Percentiles rank a stretch among this genome's conserved stretches.
phyloP scores from a whole-genome alignment of 2,329 filamentous ascomycete species.

The Colletotrichum siamense region DNA sequence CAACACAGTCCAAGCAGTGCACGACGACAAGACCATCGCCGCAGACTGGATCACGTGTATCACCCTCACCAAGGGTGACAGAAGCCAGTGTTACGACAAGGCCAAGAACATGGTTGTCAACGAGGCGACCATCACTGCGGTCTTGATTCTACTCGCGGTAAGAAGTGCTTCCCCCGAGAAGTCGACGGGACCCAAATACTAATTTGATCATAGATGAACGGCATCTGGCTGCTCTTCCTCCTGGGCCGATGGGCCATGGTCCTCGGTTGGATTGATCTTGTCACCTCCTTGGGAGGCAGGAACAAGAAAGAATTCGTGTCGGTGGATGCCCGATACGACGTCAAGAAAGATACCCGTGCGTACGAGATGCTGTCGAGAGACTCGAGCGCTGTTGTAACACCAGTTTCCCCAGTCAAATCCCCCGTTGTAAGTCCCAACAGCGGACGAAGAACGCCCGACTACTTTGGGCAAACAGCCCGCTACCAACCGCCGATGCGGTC shows the following conservation, averaged over 20 bases:
- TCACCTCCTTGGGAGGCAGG: constrained; percentile 52
- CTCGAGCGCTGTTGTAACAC: constrained; percentile 59
- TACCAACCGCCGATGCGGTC: constrained; percentile 61
- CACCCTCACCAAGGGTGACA: constrained; percentile 60
- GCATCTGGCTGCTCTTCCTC: constrained; percentile 83
- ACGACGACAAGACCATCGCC: constrained; percentile 59
- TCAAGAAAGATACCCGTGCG: constrained; percentile 69
- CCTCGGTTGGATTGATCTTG: constrained; percentile 77
- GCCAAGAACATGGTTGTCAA: constrained; percentile 71
- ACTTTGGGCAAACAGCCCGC: constrained; percentile 58
- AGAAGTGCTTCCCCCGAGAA: constrained; percentile 37
- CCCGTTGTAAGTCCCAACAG: constrained; percentile 30
- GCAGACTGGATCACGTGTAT: constrained; percentile 77
- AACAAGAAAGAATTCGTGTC: constrained; percentile 85
- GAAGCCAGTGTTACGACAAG: constrained; percentile 67
- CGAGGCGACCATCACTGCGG: constrained; percentile 78
- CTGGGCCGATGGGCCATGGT: constrained; percentile 87
- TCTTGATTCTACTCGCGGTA: constrained; percentile 82
- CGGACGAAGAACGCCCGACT: constrained; percentile 58
- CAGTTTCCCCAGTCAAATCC: constrained; percentile 45
- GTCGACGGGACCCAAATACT: background rate
- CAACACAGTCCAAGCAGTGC: constrained; percentile 67
- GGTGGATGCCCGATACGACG: constrained; percentile 73
- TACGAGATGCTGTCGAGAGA: constrained; percentile 82
- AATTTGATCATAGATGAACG: constrained; percentile 66